Evolutionary conservation across 805 yeast genomes (phyloP).

Genomic region (Diddensiella caesifluorescens): DNA sequence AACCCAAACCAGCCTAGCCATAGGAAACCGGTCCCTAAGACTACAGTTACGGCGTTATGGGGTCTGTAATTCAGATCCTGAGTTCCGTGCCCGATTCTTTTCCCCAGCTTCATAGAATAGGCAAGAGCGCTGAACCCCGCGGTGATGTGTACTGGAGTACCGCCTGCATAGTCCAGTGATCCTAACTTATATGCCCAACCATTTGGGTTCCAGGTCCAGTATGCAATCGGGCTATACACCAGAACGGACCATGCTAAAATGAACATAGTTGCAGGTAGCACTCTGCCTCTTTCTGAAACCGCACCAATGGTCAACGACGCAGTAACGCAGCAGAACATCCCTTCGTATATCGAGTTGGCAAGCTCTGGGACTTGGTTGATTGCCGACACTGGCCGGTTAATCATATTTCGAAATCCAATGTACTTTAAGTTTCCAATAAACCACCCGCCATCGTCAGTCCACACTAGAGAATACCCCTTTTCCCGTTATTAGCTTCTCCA

Average conservation of each 20-base stretch:
- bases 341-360: slow-evolving; percentile 53
- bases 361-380: slow-evolving; percentile 35
- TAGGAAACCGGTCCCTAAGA: slow-evolving; percentile 60
- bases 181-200: slow-evolving; percentile 65
- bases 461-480: slow-evolving; percentile 62
- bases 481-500: neutral
- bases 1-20: slow-evolving; percentile 79
- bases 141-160: slow-evolving; percentile 69
- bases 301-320: slow-evolving; percentile 67
- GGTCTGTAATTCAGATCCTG: slow-evolving; percentile 59
- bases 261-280: slow-evolving; percentile 66
- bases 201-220: slow-evolving; percentile 66
- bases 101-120: slow-evolving; percentile 60
- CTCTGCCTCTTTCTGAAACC: slow-evolving; percentile 65
- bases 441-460: slow-evolving; percentile 35
- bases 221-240: slow-evolving; percentile 67
- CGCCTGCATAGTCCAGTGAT: slow-evolving; percentile 68
- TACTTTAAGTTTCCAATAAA: slow-evolving; percentile 53
- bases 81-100: slow-evolving; percentile 56
- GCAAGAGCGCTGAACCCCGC: slow-evolving; percentile 69
- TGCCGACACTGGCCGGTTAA: slow-evolving; percentile 40
- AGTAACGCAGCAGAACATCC: slow-evolving; percentile 63
- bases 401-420: slow-evolving; percentile 48
- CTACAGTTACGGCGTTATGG: slow-evolving; percentile 60
- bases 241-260: slow-evolving; percentile 63